Percentiles rank a stretch among this genome's conserved stretches.
Evolutionary conservation across 805 yeast species (phyloP).

Genomic region (Candida morakotiae): DNA sequence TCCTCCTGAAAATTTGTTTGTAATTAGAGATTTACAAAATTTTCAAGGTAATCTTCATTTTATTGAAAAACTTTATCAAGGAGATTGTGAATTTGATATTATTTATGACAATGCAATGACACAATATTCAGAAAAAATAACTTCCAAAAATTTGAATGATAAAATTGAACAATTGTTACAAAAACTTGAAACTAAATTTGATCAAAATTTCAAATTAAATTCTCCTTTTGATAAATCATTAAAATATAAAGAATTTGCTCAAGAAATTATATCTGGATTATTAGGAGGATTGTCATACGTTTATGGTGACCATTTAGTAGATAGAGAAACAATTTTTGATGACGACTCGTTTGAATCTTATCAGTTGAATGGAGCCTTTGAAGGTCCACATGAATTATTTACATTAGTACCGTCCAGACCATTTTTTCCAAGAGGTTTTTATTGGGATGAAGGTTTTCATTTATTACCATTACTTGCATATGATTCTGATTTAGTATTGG

Average conservation of each 20-base stretch:
- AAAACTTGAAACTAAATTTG: slow-evolving; percentile 52
- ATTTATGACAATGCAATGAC: slow-evolving; percentile 49
- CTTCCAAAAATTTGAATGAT: slow-evolving; percentile 29
- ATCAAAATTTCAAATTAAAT: slow-evolving; percentile 43
- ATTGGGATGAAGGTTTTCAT: slow-evolving; percentile 99
- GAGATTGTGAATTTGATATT: slow-evolving; percentile 72
- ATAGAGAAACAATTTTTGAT: slow-evolving; percentile 61
- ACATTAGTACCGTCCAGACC: slow-evolving; percentile 89
- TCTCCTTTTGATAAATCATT: slow-evolving; percentile 49
- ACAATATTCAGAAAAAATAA: slow-evolving; percentile 32
- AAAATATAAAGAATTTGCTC: slow-evolving; percentile 55
- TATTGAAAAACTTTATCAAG: slow-evolving; percentile 72
- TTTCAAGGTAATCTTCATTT: slow-evolving; percentile 77
- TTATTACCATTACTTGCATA: slow-evolving; percentile 75
- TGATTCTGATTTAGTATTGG: slow-evolving; percentile 78
- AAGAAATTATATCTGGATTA: slow-evolving; percentile 75
- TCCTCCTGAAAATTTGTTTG: slow-evolving; percentile 48
- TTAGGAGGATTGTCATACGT: slow-evolving; percentile 89
- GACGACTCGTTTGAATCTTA: slow-evolving; percentile 64
- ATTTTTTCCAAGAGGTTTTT: slow-evolving; percentile 93
- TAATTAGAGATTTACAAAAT: slow-evolving; percentile 53
- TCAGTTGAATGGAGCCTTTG: slow-evolving; percentile 50
- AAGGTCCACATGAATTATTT: slow-evolving; percentile 76
- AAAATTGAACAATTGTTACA: slow-evolving; percentile 28
- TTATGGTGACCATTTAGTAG: slow-evolving; percentile 79